Base-by-base conservation (phyloP, 1,284 basidiomycete genomes). In the Tilletiaria anomala region DNA sequence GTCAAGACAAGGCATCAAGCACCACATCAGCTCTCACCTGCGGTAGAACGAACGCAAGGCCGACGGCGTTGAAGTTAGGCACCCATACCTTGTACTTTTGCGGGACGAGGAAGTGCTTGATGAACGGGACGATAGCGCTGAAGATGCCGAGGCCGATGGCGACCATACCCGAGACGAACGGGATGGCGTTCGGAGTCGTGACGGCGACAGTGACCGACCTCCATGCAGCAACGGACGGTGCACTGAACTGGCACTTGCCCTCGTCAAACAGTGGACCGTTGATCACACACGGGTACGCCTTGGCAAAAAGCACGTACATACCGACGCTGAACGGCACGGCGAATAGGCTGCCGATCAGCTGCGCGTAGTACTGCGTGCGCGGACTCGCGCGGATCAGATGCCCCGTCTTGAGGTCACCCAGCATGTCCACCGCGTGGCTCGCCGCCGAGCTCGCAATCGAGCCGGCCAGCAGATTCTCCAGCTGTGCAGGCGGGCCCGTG, bases 341-440 rank as follows among this genome's bases (percentile, higher is more conserved):
- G 34, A 37, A 54, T 43, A 60, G 43, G 4, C 53, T 56, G 11
- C 58, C 59, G 15, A 50, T 78, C 29, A 51, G 23, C 47, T 58
- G 56, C 8, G 76, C 77, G 53, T 76, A 70, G 65, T 80, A 80
- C 69, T 80, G 77, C 58, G 75, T 75, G 46, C 69, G 71, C 16
- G 79, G 79, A 53, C 76, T 78, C 20, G 78, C 76, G 35, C 78
- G 71, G 11, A 80, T 72, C 43, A 81, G 72, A 64, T 79, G 79
- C 44, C 77, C 77, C 6, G 80, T 79, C 70, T 80, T 80, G 53
- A 81, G 67, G 55, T 82, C 80, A 45, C 78, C 75, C 46, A 77
- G 76, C 79, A 81, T 80, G 62, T 82, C 79, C 38, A 73, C 68
- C 17, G 76, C 71, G 60, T 79, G 76, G 18, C 72, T 73, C 17